Conservation (phyloP, 2,329 filamentous ascomycete species). For the Ceratocystis smalleyi region DNA sequence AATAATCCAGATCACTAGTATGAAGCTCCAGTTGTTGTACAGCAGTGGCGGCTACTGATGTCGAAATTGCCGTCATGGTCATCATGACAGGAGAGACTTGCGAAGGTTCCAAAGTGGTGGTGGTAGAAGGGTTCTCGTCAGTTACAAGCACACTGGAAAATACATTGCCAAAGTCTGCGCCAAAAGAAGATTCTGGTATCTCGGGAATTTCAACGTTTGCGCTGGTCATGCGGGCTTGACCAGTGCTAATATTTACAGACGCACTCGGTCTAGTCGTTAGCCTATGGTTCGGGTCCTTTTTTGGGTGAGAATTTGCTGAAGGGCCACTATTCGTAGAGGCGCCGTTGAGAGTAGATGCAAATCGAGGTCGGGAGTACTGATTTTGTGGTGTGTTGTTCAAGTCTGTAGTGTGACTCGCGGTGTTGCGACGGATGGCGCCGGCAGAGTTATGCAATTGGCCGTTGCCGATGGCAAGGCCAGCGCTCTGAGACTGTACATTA, state of each 20-base stretch:
- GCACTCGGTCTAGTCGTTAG: background rate
- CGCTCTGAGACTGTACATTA: background rate
- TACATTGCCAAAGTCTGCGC: background rate
- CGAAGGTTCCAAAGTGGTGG: background rate
- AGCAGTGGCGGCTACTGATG: background rate
- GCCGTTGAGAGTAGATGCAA: background rate
- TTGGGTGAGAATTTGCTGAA: background rate
- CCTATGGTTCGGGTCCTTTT: background rate
- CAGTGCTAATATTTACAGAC: background rate
- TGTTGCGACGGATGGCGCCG: background rate
- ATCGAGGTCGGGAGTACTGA: background rate
- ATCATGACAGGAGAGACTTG: background rate
- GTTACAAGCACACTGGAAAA: background rate
- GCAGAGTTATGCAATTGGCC: background rate
- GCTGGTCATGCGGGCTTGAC: background rate
- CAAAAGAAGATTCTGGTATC: constrained; percentile 5
- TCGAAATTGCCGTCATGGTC: background rate
- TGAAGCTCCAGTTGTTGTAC: background rate
- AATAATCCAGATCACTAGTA: background rate
- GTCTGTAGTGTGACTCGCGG: background rate
- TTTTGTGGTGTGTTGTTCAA: background rate
- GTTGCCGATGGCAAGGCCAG: background rate
- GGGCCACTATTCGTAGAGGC: background rate
- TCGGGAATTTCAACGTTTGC: background rate
- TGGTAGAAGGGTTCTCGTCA: background rate